Evolutionary conservation across 2,329 filamentous ascomycete species (phyloP).

Genomic region (Claviceps monticola): DNA sequence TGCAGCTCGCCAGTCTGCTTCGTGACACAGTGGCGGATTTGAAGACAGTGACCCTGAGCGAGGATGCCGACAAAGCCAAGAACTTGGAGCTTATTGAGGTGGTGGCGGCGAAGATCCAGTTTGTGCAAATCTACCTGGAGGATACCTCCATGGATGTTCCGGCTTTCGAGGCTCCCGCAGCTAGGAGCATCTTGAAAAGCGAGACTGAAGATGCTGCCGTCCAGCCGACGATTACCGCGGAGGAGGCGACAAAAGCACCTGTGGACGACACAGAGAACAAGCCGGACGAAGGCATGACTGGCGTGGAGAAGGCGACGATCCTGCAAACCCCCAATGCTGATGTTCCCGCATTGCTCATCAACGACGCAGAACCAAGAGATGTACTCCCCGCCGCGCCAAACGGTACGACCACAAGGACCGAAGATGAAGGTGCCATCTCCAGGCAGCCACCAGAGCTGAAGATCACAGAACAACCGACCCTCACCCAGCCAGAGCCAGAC

Average conservation of each 20-base stretch:
- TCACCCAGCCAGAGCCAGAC: not conserved
- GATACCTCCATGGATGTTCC: constrained; percentile 41
- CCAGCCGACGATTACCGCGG: not conserved
- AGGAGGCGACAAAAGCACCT: not conserved
- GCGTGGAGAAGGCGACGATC: not conserved
- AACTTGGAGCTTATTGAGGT: constrained; percentile 41
- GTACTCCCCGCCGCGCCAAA: not conserved
- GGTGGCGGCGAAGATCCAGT: constrained; percentile 48
- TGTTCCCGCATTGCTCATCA: not conserved
- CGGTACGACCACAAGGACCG: not conserved
- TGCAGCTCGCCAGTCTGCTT: constrained; percentile 52
- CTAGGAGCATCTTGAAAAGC: no score
- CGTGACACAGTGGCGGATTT: constrained; percentile 51
- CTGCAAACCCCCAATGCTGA: not conserved
- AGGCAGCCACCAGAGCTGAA: not conserved
- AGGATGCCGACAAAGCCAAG: constrained; percentile 33
- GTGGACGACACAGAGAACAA: not conserved
- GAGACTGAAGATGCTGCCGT: not conserved
- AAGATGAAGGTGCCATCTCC: not conserved
- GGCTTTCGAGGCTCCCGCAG: not conserved
- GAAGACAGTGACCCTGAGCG: constrained; percentile 41
- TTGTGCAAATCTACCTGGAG: constrained; percentile 48
- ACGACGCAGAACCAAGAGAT: not conserved
- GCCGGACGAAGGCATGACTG: not conserved
- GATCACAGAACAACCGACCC: not conserved